Conservation (phyloP, 1,284 basidiomycete species). For the Clitocybe nebularis region DNA sequence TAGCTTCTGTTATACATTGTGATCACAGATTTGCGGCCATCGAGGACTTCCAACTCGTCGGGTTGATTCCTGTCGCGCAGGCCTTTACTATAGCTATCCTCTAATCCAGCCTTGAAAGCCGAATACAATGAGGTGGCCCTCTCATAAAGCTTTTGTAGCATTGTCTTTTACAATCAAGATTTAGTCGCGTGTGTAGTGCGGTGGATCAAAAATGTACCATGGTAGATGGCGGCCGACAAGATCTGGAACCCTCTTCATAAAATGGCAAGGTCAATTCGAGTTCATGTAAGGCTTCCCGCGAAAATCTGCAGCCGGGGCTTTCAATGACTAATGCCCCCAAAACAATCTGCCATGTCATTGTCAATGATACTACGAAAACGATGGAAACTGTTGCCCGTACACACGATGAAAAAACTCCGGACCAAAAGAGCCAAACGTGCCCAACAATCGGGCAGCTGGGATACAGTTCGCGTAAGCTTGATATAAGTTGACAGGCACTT, state of each 20-base stretch:
- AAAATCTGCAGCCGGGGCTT: conserved; percentile 40
- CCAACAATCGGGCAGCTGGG: conserved; percentile 31
- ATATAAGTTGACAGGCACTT: conserved; percentile 40
- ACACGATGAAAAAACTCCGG: conserved; percentile 44
- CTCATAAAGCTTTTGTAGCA: conserved; percentile 24
- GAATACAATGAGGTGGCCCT: conserved; percentile 24
- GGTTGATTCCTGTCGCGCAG: conserved; percentile 17
- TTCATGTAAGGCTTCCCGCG: conserved; percentile 34
- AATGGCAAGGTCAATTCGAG: conserved; percentile 35
- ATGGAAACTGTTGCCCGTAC: conserved; percentile 26
- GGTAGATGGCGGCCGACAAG: conserved; percentile 35
- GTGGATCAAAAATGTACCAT: conserved; percentile 25
- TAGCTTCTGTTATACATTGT: conserved; percentile 27
- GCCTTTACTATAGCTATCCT: conserved; percentile 1
- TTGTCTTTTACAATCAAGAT: conserved; percentile 15
- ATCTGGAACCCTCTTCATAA: conserved; percentile 38
- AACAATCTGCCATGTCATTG: conserved; percentile 30
- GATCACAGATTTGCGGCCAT: conserved; percentile 33
- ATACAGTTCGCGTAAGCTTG: conserved; percentile 35
- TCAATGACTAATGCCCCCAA: conserved; percentile 45
- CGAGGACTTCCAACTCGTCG: conserved; percentile 34
- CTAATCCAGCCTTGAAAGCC: conserved; percentile 19
- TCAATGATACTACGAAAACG: conserved; percentile 1
- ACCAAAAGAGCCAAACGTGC: conserved; percentile 51
- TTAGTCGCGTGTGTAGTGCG: neutral